Evolutionary conservation across 371 early-diverging fungal species (phyloP).

Genomic region (Mortierella sp.): DNA sequence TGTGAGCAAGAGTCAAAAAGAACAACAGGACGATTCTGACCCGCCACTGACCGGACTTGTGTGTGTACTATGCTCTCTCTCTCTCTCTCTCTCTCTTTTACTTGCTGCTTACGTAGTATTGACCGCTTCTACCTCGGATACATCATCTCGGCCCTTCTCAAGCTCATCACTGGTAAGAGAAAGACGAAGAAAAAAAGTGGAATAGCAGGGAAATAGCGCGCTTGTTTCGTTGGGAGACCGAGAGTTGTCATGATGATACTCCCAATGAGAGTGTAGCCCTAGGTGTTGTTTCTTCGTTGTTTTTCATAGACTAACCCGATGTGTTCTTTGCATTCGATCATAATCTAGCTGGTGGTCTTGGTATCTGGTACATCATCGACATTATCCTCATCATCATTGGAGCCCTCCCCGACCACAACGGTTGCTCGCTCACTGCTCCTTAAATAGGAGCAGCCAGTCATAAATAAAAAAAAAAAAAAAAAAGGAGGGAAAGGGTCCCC

Average conservation of each 20-base stretch:
- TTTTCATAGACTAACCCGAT: too few relatives aligned
- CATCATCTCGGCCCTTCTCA: slow-evolving; percentile 62
- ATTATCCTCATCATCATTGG: slow-evolving; percentile 48
- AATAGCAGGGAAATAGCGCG: too few relatives aligned
- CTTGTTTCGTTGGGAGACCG: too few relatives aligned
- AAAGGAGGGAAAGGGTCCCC: too few relatives aligned
- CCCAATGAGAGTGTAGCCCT: too few relatives aligned
- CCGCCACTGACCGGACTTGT: too few relatives aligned
- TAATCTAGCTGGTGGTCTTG: slow-evolving; percentile 49
- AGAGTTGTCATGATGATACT: too few relatives aligned
- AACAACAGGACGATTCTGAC: too few relatives aligned
- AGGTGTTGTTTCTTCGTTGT: too few relatives aligned
- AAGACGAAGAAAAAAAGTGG: not conserved
- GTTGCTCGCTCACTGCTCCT: slow-evolving; percentile 41
- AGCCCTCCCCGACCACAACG: slow-evolving; percentile 53
- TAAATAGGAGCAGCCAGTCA: slow-evolving; percentile 10
- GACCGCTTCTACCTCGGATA: slow-evolving; percentile 78
- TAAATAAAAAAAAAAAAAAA: too few relatives aligned
- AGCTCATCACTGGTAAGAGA: slow-evolving; percentile 45
- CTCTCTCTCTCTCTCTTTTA: not conserved
- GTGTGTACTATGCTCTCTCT: not conserved
- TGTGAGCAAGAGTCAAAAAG: too few relatives aligned
- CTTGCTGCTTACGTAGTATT: slow-evolving; percentile 48
- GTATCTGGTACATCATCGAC: slow-evolving; percentile 54
- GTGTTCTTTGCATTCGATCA: not conserved